These are phyloP conservation scores for Edhazardia aedis DNA, from an alignment of 371 early-diverging fungal species.

Conservation along the genomic window DNA sequence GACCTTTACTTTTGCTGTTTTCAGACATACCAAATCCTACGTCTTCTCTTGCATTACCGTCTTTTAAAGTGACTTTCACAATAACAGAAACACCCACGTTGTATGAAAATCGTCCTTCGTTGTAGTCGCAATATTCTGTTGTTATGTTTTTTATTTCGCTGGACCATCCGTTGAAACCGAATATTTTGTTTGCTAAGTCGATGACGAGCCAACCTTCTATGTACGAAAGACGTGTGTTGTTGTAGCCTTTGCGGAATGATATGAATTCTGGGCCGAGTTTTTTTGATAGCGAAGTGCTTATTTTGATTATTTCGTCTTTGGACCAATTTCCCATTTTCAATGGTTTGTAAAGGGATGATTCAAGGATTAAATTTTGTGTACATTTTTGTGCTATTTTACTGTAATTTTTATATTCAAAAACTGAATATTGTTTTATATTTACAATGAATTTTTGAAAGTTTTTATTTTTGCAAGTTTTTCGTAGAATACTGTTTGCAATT, in stretches of 20 bases:
- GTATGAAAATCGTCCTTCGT: slow-evolving; percentile 31
- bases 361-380: no score
- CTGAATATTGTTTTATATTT: no score
- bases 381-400: no score
- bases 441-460: no score
- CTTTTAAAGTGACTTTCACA: slow-evolving; percentile 63
- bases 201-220: slow-evolving; percentile 71
- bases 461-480: no score
- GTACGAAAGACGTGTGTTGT: slow-evolving; percentile 52
- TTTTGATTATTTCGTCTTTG: background rate
- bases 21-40: slow-evolving; percentile 65
- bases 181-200: slow-evolving; percentile 71
- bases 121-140: slow-evolving; percentile 55
- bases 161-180: slow-evolving; percentile 91
- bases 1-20: slow-evolving; percentile 56
- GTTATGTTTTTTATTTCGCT: slow-evolving; percentile 54
- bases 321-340: no score
- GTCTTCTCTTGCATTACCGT: slow-evolving; percentile 76
- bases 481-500: no score
- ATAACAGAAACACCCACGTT: slow-evolving; percentile 59
- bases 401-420: no score
- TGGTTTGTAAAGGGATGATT: no score
- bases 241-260: slow-evolving; percentile 25
- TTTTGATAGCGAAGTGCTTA: background rate
- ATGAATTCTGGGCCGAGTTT: slow-evolving; percentile 1